Base-by-base conservation (phyloP, 2,329 filamentous ascomycete genomes). In the Sporothrix phasma region DNA sequence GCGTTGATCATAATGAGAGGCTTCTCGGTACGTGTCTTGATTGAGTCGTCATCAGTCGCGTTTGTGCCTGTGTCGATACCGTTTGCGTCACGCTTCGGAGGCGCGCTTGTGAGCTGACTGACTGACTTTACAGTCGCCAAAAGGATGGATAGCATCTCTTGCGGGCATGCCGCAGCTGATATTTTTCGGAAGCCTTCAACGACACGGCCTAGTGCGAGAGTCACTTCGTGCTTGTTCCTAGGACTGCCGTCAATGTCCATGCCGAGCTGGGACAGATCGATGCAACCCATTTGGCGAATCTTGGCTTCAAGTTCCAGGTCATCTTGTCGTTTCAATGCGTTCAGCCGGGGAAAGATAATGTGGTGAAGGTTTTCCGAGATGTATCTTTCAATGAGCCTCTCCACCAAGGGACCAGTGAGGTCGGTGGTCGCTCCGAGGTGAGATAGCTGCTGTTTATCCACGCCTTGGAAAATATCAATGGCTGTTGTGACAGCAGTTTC, bases 361-460 rank as follows among this genome's bases (percentile, higher is more conserved):
- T 93, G 88, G 70, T 99, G 93, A 6, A 97, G 85, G 73, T 96
- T 93, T 73, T 97, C 94, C 0, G 90, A 86, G 47, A 99, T 86
- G 75, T 99, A 97, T 56, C 92, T 87, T 75, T 99, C 94, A 68
- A 99, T 97, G 70, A 99, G 81, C 66, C 90, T 87, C 76, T 99
- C 95, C 1, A 99, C 92, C 8, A 95, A 78, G 1, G 92, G 90
- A 0, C 94, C 93, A 0, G 94, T 97, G 61, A 99, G 78, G 72
- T 97, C 92, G 2, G 95, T 99, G 1, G 92, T 96, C 4, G 92
- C 90, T 19, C 92, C 94, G 4, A 99, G 81, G 41, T 96, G 81
- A 3, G 93, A 97, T 31, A 99, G 79, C 71, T 97, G 94, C 71
- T 96, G 90, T 74, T 96, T 96, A 73, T 99, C 94, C 5, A 99